Evolutionary conservation across 2,329 filamentous ascomycete genomes (phyloP).

Genomic region (Penicillium crustosum): DNA sequence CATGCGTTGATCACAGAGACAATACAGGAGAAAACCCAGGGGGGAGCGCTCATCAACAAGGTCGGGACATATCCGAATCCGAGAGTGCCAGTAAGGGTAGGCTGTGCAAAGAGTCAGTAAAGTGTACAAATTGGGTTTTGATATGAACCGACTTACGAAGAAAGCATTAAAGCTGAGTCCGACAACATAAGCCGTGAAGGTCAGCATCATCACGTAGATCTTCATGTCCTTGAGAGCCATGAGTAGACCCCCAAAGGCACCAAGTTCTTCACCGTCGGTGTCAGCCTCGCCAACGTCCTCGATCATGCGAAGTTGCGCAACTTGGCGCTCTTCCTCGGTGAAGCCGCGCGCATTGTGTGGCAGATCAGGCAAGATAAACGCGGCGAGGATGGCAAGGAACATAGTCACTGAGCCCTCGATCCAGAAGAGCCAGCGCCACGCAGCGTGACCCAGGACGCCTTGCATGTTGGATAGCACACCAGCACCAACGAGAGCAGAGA

Average conservation of each 20-base stretch:
- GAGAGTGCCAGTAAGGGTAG: conserved; percentile 29
- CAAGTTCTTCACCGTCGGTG: conserved; percentile 50
- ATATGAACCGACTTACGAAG: conserved; percentile 39
- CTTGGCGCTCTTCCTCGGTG: conserved; percentile 44
- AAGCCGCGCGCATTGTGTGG: conserved; percentile 56
- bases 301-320: conserved; percentile 56
- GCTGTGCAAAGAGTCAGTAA: conserved; percentile 16
- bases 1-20: conserved; percentile 57
- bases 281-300: conserved; percentile 61
- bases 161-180: conserved; percentile 54
- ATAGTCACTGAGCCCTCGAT: conserved; percentile 58
- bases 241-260: conserved; percentile 53
- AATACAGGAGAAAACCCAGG: conserved; percentile 60
- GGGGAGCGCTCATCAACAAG: conserved; percentile 37
- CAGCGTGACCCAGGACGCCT: conserved; percentile 37
- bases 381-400: conserved; percentile 35
- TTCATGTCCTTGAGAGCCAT: conserved; percentile 62
- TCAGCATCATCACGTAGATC: conserved; percentile 64
- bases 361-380: conserved; percentile 50
- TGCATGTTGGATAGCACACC: conserved; percentile 49
- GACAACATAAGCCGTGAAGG: conserved; percentile 57
- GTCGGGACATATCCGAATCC: conserved; percentile 30
- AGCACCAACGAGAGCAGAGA: conserved; percentile 48
- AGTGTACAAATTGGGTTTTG: neutral
- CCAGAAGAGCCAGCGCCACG: conserved; percentile 52